phyloP scores from a whole-genome alignment of 768 basidiomycete species.

The Cyathus striatus region DNA sequence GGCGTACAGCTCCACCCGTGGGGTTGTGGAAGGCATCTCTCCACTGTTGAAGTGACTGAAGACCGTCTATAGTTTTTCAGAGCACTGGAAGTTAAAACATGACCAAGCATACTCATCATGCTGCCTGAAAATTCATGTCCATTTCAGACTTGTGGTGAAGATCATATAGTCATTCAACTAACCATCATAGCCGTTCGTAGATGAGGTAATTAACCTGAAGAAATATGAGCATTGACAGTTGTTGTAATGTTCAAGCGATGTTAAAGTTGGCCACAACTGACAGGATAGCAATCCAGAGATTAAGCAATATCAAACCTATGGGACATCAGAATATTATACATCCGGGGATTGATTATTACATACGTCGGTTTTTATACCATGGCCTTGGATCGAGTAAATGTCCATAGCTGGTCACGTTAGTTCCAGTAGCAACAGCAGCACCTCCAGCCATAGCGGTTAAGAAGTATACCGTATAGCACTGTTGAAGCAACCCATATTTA shows the following conservation, averaged over 20 bases:
- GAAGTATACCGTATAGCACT: no score
- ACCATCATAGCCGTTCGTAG: neutral
- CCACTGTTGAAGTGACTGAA: constrained; percentile 15
- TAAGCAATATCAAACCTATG: constrained; percentile 9
- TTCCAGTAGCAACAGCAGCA: no score
- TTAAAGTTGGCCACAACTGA: constrained; percentile 1
- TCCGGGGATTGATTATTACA: neutral
- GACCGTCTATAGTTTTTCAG: constrained; percentile 5
- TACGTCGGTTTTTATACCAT: constrained; percentile 13
- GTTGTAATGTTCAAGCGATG: neutral
- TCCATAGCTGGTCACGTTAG: neutral
- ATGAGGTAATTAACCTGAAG: neutral
- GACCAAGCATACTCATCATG: neutral
- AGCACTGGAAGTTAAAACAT: neutral
- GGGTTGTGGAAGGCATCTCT: constrained; percentile 12
- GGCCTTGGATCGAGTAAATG: constrained; percentile 3
- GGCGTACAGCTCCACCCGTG: constrained; percentile 5
- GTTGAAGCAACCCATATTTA: no score
- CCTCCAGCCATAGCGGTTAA: no score
- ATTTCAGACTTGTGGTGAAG: no score
- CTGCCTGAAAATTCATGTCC: neutral
- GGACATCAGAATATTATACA: neutral
- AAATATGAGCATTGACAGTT: neutral
- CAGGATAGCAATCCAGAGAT: constrained; percentile 16
- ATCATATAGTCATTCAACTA: neutral